Conservation (phyloP, 805 yeast species). For the Starmera quercuum region DNA sequence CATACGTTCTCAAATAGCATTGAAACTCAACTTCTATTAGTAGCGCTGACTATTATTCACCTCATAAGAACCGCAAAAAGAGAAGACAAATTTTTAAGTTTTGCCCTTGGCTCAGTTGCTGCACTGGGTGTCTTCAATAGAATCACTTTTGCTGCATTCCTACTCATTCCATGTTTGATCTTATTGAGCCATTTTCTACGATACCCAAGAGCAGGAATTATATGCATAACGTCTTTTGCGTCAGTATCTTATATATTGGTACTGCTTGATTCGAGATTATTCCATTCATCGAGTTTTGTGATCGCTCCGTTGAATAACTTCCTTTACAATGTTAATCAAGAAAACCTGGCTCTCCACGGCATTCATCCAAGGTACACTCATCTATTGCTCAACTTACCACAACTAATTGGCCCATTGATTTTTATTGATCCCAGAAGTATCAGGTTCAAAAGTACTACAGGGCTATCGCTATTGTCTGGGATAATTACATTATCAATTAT, state of each 20-base stretch:
- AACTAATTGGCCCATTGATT: conserved; percentile 71
- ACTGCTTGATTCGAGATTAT: conserved; percentile 46
- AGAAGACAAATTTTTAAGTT: conserved; percentile 4
- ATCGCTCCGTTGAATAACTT: conserved; percentile 76
- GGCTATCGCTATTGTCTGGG: conserved; percentile 57
- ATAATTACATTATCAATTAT: conserved; percentile 53
- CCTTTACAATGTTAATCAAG: conserved; percentile 50
- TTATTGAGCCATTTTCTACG: conserved; percentile 34
- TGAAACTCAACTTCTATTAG: conserved; percentile 46
- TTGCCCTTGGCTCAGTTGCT: conserved; percentile 39
- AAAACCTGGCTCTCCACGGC: conserved; percentile 73
- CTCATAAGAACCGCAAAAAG: conserved; percentile 10
- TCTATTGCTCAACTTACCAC: conserved; percentile 66
- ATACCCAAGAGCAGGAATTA: conserved; percentile 26
- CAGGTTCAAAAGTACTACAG: conserved; percentile 45
- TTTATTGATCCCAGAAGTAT: conserved; percentile 25
- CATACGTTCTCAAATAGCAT: conserved; percentile 87
- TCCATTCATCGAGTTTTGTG: conserved; percentile 18
- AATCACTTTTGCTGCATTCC: conserved; percentile 72
- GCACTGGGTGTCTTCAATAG: conserved; percentile 78
- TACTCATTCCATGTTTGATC: conserved; percentile 52
- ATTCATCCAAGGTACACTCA: conserved; percentile 76
- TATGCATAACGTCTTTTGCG: conserved; percentile 26
- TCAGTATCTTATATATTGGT: conserved; percentile 32
- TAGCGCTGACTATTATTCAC: conserved; percentile 34